phyloP scores from a whole-genome alignment of 2,329 filamentous ascomycete species.

The Colletotrichum tofieldiae region DNA sequence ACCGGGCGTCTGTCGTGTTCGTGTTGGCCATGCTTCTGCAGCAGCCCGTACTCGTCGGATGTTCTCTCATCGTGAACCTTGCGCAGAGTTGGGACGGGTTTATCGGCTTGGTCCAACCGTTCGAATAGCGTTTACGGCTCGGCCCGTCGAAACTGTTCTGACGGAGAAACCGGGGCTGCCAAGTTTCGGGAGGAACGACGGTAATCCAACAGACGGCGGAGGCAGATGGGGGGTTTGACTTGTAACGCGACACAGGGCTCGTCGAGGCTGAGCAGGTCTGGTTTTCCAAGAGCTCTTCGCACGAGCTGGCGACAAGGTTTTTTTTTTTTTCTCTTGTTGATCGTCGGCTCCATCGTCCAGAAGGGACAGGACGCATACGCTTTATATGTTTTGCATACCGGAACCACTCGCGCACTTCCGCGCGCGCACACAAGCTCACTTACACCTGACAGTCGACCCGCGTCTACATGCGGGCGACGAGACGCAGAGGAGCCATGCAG shows the following conservation, averaged over 20 bases:
- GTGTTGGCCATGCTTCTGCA: conserved; percentile 25
- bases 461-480: conserved; percentile 39
- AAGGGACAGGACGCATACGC: conserved; percentile 37
- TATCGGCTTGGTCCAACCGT: conserved; percentile 21
- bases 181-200: conserved; percentile 30
- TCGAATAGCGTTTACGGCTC: conserved; percentile 40
- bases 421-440: conserved; percentile 41
- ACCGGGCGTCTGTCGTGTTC: conserved; percentile 5
- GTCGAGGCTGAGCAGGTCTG: conserved; percentile 23
- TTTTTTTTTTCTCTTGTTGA: conserved; percentile 24
- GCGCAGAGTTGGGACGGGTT: conserved; percentile 15
- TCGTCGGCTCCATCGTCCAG: conserved; percentile 30
- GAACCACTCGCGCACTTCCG: conserved; percentile 33
- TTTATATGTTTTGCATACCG: conserved; percentile 41
- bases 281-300: conserved; percentile 16
- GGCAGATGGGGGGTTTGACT: conserved; percentile 12
- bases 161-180: conserved; percentile 40
- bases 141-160: conserved; percentile 37
- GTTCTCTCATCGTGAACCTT: conserved; percentile 13
- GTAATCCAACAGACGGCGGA: conserved; percentile 2
- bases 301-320: conserved; percentile 21
- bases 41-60: conserved; percentile 18
- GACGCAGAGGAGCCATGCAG: conserved; percentile 41
- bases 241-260: conserved; percentile 14
- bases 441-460: conserved; percentile 41